A percentile compares a stretch with the other conserved stretches of the same genome.
phyloP scores from a whole-genome alignment of 75 land plant species.

The Cunninghamia lanceolata region DNA sequence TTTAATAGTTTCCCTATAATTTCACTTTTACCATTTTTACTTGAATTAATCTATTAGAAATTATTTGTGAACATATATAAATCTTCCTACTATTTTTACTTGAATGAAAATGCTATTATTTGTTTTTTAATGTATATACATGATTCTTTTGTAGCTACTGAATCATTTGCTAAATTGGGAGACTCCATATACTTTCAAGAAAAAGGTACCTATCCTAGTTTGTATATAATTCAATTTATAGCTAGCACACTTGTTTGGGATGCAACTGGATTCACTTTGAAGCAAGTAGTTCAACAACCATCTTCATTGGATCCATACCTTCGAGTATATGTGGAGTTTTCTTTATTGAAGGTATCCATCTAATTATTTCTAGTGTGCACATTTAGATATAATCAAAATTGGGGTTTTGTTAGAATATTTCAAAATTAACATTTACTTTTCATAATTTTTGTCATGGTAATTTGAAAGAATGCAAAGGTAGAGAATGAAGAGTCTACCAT shows the following conservation, averaged over 20 bases:
- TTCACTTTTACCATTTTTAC: too few relatives aligned
- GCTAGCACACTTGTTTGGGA: constrained; percentile 73
- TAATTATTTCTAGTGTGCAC: neutral
- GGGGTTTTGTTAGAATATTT: neutral
- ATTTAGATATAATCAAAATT: too few relatives aligned
- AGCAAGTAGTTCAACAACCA: constrained; percentile 48
- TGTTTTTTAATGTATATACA: too few relatives aligned
- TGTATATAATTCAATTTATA: constrained; percentile 73
- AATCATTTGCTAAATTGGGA: constrained; percentile 94
- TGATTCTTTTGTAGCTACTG: constrained; percentile 51
- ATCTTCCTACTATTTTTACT: too few relatives aligned
- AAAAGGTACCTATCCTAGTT: constrained; percentile 31
- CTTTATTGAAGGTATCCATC: neutral
- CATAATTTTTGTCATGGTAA: neutral
- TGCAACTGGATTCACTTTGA: constrained; percentile 46
- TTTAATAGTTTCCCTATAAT: too few relatives aligned
- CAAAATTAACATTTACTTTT: too few relatives aligned
- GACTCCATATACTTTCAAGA: constrained; percentile 94
- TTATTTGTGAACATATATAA: too few relatives aligned
- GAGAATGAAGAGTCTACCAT: constrained; percentile 31
- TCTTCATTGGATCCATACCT: constrained; percentile 50
- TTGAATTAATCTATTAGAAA: too few relatives aligned
- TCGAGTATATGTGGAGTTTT: constrained; percentile 25
- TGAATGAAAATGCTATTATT: too few relatives aligned
- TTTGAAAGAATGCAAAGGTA: constrained; percentile 11